A percentile compares a stretch with the other conserved stretches of the same genome.
phyloP scores from a whole-genome alignment of 352 stramenopile species.

The Globisporangium spiculum region DNA sequence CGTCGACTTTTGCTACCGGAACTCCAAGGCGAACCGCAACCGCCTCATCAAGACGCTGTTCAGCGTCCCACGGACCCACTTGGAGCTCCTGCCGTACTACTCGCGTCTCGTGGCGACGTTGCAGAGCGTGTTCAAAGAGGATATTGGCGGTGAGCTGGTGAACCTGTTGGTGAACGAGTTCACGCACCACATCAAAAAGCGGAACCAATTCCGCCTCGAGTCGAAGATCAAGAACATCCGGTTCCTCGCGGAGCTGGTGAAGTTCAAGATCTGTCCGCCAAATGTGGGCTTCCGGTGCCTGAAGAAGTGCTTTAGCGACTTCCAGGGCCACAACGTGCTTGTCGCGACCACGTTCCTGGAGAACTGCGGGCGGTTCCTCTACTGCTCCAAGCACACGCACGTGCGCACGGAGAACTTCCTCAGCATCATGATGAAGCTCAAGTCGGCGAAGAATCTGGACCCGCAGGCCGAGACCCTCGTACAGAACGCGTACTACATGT shows the following conservation, averaged over 20 bases:
- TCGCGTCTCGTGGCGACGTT: conserved; percentile 92
- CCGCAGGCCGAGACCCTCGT: conserved; percentile 85
- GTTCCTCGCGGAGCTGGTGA: conserved; percentile 96
- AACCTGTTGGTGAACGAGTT: conserved; percentile 94
- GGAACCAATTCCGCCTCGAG: conserved; percentile 93
- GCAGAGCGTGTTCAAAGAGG: conserved; percentile 89
- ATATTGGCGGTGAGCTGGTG: conserved; percentile 90
- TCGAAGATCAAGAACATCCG: conserved; percentile 95
- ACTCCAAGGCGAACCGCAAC: conserved; percentile 92
- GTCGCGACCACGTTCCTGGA: conserved; percentile 96
- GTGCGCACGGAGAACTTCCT: conserved; percentile 88
- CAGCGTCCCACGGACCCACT: conserved; percentile 88
- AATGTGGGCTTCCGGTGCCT: conserved; percentile 93
- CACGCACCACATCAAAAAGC: conserved; percentile 90
- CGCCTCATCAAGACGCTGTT: conserved; percentile 93
- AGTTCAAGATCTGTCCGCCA: conserved; percentile 95
- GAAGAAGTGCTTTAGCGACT: conserved; percentile 94
- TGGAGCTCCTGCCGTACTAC: conserved; percentile 96
- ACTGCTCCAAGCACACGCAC: conserved; percentile 93
- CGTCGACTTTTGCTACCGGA: conserved; percentile 95
- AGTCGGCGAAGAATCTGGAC: conserved; percentile 92
- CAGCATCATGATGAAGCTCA: conserved; percentile 95
- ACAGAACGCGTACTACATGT: conserved; percentile 93
- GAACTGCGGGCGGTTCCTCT: conserved; percentile 95
- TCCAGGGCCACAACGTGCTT: conserved; percentile 95